Evolutionary conservation across 176 grass and related monocot species (phyloP), one percentile per base, ranked within the genome.

Genomic region (Thinopyrum elongatum): DNA sequence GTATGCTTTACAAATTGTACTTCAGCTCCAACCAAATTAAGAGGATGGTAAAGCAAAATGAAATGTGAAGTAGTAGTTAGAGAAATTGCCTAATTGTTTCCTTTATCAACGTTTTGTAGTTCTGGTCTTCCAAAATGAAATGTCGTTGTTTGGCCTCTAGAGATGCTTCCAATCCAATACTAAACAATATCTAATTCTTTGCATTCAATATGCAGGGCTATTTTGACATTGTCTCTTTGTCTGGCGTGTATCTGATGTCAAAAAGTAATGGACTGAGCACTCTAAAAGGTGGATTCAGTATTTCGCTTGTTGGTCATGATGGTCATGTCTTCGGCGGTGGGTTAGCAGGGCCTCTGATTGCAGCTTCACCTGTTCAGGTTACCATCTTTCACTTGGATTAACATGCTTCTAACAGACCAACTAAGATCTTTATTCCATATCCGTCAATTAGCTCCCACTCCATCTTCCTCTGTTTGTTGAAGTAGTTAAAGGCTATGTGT

Each of bases 171-270:
- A 69, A 36, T 76, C 83, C 22, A 61, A 29, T 80, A 74, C 22
- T 60, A 12, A 57, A 83, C 33, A 47, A 65, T 25, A 65, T 75
- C 9, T 72, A 60, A 35, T 91, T 74, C 1, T 58, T 74, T 13
- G n/a, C 9, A 21, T 80, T 42, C 21, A 47, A 53, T 55, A 33
- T 89, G 81, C 74, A 95, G 94, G 72, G 72, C 17, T 47, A 29
- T 78, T 95, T 95, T 87, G 89, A 95, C 73, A 89, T 95, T 49
- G 60, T 93, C 53, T 91, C 91, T 66, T 85, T 95, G 70, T 88
- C 84, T 27, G 94, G 94, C 4, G 83, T 89, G 21, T 95, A 85
- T 87, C 74, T 91, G 44, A 68, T 85, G 13, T 93, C 94, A 33
- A 87, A 93, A 19, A 80, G 41, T 65, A 21, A 51, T 42, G 89